A percentile compares a stretch with the other conserved stretches of the same genome.
Conservation (phyloP, 192 early-diverging fungal genomes). For the Backusella sp. region DNA sequence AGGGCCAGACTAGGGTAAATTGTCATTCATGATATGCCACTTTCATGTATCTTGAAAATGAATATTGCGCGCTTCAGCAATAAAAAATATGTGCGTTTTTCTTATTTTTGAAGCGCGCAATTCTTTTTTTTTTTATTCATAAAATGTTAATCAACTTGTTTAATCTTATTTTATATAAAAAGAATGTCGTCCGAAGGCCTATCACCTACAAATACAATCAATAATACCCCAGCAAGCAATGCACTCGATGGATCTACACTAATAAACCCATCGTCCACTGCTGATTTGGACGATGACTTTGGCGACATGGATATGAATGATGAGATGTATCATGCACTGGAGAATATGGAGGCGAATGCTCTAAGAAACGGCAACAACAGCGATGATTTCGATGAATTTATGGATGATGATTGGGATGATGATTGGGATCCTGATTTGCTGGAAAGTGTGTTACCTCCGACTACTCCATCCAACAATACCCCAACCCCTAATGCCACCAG, state of each 20-base stretch:
- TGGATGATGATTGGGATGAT: slow-evolving; percentile 5
- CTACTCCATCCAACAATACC: background rate
- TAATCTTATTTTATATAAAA: too few relatives aligned
- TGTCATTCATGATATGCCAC: background rate
- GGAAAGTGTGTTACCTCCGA: background rate
- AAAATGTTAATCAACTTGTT: too few relatives aligned
- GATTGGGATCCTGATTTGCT: background rate
- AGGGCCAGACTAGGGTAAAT: background rate
- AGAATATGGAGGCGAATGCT: background rate
- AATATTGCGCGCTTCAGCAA: too few relatives aligned
- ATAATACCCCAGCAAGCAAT: background rate
- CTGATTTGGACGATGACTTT: background rate
- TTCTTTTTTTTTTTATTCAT: too few relatives aligned
- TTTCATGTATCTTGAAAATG: background rate
- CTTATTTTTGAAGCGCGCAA: too few relatives aligned
- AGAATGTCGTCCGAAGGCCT: background rate
- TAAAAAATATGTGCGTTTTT: too few relatives aligned
- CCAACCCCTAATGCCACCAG: too few relatives aligned
- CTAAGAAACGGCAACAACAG: background rate
- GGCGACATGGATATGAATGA: background rate
- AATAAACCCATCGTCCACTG: background rate
- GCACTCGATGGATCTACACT: background rate
- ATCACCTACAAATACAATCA: background rate
- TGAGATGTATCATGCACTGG: background rate
- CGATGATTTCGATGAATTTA: background rate